Base-by-base conservation (phyloP, 345 rosid genomes). In the Eucalyptus albens region DNA sequence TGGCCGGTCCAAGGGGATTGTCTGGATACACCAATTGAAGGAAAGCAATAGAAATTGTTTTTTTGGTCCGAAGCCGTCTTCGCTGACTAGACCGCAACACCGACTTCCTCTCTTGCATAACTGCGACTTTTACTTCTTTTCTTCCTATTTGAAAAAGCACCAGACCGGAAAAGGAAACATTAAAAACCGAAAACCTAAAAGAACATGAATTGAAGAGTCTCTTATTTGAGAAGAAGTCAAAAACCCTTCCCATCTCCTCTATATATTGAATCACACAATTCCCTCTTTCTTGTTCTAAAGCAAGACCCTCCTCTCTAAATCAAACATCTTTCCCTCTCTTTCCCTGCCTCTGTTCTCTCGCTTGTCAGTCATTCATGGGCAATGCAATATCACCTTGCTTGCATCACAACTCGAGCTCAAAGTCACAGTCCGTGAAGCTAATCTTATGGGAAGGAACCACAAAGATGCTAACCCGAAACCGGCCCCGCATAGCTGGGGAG, bases 391-490 rank as follows among this genome's bases (percentile, higher is more conserved):
- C 91, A 26, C 91, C 93, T 14, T 93, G 94, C 62, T 90, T 92
- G 89, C 83, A 69, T 2, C 85, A 47, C 49, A 33, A 21, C 47
- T 77, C 19, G 3, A 60, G 60, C n/a, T 55, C 88, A 17, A 69
- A 69, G 26, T 55, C 90, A 14, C 49, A 62, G 40, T 83, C 91
- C 13, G 92, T 92, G 85, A 91, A 89, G 90, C 89, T 93, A 6
- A 88, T 93, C 83, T 91, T 92, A 88, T 93, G 89, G 87, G 93
- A 91, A 77, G 94, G 94, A 87, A 90, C 92, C 11, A 89, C 91
- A 6, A 91, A 60, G 55, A 87, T 69, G 40, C 26, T 91, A 53
- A 15, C 90, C 6, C 81, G 93, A 40, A 37, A n/a, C 33, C 42
- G 29, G 14, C 59, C 62, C 27, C 92, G 42, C 89, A 49, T 89